Evolutionary conservation across 306 rosid genomes (phyloP).

Genomic region (Canavalia gladiata): DNA sequence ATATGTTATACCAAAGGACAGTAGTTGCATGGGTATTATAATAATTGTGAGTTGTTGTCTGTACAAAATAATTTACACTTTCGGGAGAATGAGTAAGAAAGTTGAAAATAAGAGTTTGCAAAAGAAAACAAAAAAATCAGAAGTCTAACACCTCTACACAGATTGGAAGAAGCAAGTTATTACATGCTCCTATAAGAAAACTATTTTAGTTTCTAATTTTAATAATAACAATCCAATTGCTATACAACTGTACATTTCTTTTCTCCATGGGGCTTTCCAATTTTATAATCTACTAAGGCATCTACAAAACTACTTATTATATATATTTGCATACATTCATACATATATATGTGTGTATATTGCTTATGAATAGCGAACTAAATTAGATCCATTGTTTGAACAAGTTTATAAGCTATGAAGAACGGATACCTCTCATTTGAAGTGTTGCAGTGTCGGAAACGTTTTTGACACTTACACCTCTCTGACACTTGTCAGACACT

Average conservation of each 20-base stretch:
- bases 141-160: neutral
- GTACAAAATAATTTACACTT: neutral
- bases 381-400: neutral
- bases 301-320: neutral
- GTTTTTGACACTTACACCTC: too few species aligned
- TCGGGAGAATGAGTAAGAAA: neutral
- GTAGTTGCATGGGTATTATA: neutral
- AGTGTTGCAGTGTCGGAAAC: too few species aligned
- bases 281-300: neutral
- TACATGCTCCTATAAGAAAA: neutral
- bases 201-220: constrained; percentile 1
- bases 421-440: too few species aligned
- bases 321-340: too few species aligned
- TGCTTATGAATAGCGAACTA: neutral
- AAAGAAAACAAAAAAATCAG: neutral
- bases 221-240: neutral
- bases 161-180: neutral
- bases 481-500: too few species aligned
- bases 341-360: neutral
- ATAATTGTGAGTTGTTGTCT: neutral
- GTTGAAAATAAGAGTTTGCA: neutral
- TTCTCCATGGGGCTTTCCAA: neutral
- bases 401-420: neutral
- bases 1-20: too few species aligned
- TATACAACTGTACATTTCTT: neutral